Conservation (phyloP, 768 basidiomycete species). For the Amanita pseudoporphyria region DNA sequence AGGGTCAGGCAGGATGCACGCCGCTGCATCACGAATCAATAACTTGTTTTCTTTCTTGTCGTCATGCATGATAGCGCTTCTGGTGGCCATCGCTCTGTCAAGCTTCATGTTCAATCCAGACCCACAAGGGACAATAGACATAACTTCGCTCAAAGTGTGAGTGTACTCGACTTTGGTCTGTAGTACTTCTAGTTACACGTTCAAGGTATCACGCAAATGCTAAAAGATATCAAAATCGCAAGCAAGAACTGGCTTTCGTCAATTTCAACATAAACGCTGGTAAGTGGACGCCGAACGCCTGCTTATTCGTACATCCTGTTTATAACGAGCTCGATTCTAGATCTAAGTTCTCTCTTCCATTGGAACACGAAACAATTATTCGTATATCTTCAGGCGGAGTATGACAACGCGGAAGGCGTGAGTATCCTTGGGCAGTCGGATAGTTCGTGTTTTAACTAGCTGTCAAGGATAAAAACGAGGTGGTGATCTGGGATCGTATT, state of each 20-base stretch:
- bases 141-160: conserved; percentile 72
- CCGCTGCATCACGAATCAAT: conserved; percentile 59
- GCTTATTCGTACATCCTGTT: not conserved
- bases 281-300: conserved; percentile 21
- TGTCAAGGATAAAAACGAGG: conserved; percentile 55
- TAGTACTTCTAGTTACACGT: not conserved
- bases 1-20: conserved; percentile 44
- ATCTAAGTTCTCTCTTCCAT: conserved; percentile 76
- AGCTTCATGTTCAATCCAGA: conserved; percentile 55
- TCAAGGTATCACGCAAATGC: conserved; percentile 37
- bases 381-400: conserved; percentile 80
- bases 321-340: conserved; percentile 25
- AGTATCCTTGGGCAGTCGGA: conserved; percentile 18
- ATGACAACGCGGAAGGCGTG: conserved; percentile 63
- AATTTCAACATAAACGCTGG: conserved; percentile 79
- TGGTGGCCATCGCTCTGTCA: conserved; percentile 64
- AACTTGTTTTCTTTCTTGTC: conserved; percentile 67
- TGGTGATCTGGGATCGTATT: conserved; percentile 91
- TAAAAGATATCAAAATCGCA: conserved; percentile 44
- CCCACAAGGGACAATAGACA: conserved; percentile 45
- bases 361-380: conserved; percentile 98
- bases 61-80: conserved; percentile 62
- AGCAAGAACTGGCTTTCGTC: conserved; percentile 72
- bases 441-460: not conserved
- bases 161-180: conserved; percentile 15